A percentile compares a stretch with the other conserved stretches of the same genome.
Evolutionary conservation across 352 stramenopile genomes (phyloP).

Genomic region (Phytophthora lateralis): DNA sequence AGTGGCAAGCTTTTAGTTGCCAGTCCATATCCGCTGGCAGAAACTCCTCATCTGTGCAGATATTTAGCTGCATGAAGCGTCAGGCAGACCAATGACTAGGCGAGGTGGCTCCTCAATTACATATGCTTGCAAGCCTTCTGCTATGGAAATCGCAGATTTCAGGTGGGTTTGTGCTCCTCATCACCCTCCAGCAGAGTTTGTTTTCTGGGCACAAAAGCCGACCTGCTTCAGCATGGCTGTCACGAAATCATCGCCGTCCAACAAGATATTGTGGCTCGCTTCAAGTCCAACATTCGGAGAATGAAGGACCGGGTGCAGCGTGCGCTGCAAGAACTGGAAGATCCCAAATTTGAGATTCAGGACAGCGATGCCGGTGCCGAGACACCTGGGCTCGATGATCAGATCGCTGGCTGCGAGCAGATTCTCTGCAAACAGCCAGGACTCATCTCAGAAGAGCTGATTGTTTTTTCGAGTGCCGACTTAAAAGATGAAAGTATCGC

Average conservation of each 20-base stretch:
- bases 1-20: background rate
- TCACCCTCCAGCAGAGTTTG: constrained; percentile 11
- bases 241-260: constrained; percentile 7
- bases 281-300: background rate
- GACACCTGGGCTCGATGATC: constrained; percentile 8
- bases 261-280: constrained; percentile 9
- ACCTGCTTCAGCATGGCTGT: constrained; percentile 2
- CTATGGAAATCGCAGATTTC: background rate
- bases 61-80: constrained; percentile 10
- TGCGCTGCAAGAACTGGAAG: constrained; percentile 2
- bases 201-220: constrained; percentile 12
- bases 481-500: constrained; percentile 6
- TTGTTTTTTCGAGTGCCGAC: constrained; percentile 12
- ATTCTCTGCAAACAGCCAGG: constrained; percentile 17
- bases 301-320: constrained; percentile 10
- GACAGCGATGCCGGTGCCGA: constrained; percentile 1
- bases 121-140: background rate
- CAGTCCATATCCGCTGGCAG: constrained; percentile 17
- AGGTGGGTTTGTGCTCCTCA: constrained; percentile 9
- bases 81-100: background rate
- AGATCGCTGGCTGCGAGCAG: constrained; percentile 16
- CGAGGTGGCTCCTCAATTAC: background rate
- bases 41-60: constrained; percentile 7
- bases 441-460: constrained; percentile 10
- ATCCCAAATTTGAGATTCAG: constrained; percentile 27